Evolutionary conservation across 805 yeast species (phyloP), one percentile per base, ranked within the genome.

Genomic region (Lachancea thermotolerans): DNA sequence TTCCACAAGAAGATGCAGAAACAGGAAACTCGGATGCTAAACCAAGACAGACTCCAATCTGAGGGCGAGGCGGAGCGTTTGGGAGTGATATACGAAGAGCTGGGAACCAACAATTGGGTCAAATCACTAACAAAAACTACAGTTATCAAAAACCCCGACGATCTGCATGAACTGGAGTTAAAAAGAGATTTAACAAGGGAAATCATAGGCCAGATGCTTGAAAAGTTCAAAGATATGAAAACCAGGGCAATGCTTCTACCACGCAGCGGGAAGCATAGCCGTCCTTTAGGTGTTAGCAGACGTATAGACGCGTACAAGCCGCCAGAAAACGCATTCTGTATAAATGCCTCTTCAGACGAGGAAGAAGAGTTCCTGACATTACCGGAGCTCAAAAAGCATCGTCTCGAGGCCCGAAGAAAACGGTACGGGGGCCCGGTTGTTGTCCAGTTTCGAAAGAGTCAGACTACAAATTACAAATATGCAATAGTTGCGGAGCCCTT

Each of bases 1-100:
- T 76, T 72, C 53, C 90, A 84, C 62, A 71, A 71, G 35, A 70
- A 75, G 34, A 77, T 82, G 79, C 77, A 74, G 50, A 75, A 75
- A 45, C 81, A 80, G 42, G 95, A 85, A 60, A 73, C 73, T 47
- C 70, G 77, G 38, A 79, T 82, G 75, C 66, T 73, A 1, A 90
- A 84, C 51, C 66, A 75, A 21, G 74, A 71, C 40, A 30, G 53
- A 7, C 37, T 45, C 1, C 71, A 74, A 45, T 67, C 79, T 37
- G 65, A 73, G 39, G 59, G 67, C 8, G 91, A 83, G 54, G 76
- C 78, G 28, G 87, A 81, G 43, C 72, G 71, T 28, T 52, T 72
- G 29, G 43, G 48, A 10, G 41, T 56, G 16, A 69, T 78, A 31
- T 60, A 67, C 28, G 73, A 73, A 10, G 73, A 71, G 50, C 65